Conservation (phyloP, 495 filamentous ascomycete genomes). For the Aspergillus baeticus region DNA sequence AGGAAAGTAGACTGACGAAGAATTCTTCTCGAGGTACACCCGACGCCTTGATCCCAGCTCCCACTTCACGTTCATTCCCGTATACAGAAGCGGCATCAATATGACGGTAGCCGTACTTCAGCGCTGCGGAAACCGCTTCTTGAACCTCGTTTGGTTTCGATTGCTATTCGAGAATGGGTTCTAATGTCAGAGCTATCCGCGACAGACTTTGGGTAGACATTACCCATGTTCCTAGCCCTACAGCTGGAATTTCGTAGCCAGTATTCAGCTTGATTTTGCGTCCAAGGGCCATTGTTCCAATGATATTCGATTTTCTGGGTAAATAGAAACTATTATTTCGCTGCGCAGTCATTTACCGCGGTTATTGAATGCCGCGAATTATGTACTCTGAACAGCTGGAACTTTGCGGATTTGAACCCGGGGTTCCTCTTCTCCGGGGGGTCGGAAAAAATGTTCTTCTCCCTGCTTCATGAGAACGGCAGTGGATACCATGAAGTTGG, state of each 20-base stretch:
- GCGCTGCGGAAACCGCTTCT: slow-evolving; percentile 56
- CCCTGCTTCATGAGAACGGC: not conserved
- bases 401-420: slow-evolving; percentile 1
- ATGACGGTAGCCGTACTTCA: slow-evolving; percentile 65
- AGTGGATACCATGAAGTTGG: no score
- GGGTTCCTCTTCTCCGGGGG: not conserved
- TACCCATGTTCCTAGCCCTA: slow-evolving; percentile 66
- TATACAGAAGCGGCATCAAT: slow-evolving; percentile 77
- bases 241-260: slow-evolving; percentile 63
- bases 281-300: slow-evolving; percentile 13
- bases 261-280: slow-evolving; percentile 65
- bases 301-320: not conserved
- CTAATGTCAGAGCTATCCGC: no score
- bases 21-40: slow-evolving; percentile 61
- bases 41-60: slow-evolving; percentile 57
- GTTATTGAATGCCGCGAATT: not conserved
- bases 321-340: no score
- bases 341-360: not conserved
- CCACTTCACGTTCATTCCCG: slow-evolving; percentile 69
- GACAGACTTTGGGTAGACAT: not conserved
- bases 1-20: slow-evolving; percentile 38
- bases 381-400: not conserved
- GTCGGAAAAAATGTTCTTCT: not conserved
- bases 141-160: slow-evolving; percentile 34
- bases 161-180: slow-evolving; percentile 34